Conservation (phyloP, 805 yeast species). For the Myxozyma monticola region DNA sequence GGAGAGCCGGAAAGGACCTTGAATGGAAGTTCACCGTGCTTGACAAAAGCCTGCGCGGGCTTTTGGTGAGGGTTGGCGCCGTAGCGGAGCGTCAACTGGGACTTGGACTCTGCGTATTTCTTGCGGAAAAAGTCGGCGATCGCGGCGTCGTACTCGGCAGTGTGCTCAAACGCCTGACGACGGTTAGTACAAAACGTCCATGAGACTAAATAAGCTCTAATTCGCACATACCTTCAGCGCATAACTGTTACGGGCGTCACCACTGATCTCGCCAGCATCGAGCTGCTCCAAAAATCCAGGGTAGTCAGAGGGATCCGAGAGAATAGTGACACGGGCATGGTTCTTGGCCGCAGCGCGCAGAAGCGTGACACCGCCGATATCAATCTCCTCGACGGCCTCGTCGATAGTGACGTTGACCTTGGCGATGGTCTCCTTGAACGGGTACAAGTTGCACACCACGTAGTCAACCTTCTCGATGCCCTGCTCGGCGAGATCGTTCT, state of each 20-base stretch:
- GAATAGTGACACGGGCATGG: conserved; percentile 92
- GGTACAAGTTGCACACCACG: conserved; percentile 97
- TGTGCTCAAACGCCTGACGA: conserved; percentile 92
- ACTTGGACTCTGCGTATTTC: conserved; percentile 84
- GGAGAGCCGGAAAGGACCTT: conserved; percentile 93
- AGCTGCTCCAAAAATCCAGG: conserved; percentile 83
- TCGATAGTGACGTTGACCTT: conserved; percentile 92
- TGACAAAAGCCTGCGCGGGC: conserved; percentile 95
- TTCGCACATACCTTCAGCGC: conserved; percentile 60
- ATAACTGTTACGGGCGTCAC: conserved; percentile 71
- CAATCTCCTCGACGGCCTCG: conserved; percentile 98
- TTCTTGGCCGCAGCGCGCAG: conserved; percentile 99
- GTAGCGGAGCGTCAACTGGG: conserved; percentile 93
- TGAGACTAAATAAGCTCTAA: no score
- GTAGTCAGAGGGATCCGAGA: conserved; percentile 94
- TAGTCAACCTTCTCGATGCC: conserved; percentile 94
- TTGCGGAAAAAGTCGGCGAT: conserved; percentile 97
- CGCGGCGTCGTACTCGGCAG: conserved; percentile 95
- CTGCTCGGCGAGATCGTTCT: conserved; percentile 81
- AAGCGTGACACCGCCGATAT: conserved; percentile 96
- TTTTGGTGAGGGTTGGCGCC: conserved; percentile 99
- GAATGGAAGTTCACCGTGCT: conserved; percentile 87
- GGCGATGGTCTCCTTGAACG: conserved; percentile 95
- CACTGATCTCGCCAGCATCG: conserved; percentile 64
- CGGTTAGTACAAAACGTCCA: no score